Base-by-base conservation (phyloP, 257 asterid genomes). In the Nicotiana benthamiana region DNA sequence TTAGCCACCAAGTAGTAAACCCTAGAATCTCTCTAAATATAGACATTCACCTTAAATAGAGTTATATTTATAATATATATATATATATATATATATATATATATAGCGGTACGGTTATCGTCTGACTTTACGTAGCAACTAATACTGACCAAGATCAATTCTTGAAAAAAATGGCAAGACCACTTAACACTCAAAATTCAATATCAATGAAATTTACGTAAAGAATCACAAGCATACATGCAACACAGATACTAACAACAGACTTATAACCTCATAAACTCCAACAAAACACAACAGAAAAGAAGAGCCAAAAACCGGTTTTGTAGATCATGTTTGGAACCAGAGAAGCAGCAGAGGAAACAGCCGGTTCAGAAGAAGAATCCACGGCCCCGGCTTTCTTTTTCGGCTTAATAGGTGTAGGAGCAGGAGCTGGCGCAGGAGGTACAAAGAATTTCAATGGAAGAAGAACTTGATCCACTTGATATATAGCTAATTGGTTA, bases 381-480 rank as follows among this genome's bases (percentile, higher is more conserved):
- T 52, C 59, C 1, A 84, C 1, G 77, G 74, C 20, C n/a, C 82
- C 68, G 61, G 51, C 72, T 65, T 79, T 12, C 70, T 88, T 89
- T 79, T 82, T 81, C 18, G 57, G 74, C 36, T 80, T 82, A 8
- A 83, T 4, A n/a, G 93, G 91, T 0, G 91, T 90, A 7, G 93
- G 95, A 7, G 93, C 85, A 2, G 86, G 82, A 65, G 82, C 85
- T 1, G 93, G 93, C 0, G 93, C 87, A 3, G 89, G 89, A 63
- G 89, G 43, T 2, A 80, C 82, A 48, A 88, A 88, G 53, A 88
- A 87, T 51, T 83, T 83, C 30, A 80, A 85, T 0, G 96, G 92
- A 5, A 90, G 89, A 36, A 90, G 86, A 43, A 88, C 91, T 0
- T 87, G 76, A 60, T 91, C 90, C 20, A 89, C 91, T 81, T 86